Base-by-base conservation (phyloP, 441 rosid species). In the Aquilaria agallochum region DNA sequence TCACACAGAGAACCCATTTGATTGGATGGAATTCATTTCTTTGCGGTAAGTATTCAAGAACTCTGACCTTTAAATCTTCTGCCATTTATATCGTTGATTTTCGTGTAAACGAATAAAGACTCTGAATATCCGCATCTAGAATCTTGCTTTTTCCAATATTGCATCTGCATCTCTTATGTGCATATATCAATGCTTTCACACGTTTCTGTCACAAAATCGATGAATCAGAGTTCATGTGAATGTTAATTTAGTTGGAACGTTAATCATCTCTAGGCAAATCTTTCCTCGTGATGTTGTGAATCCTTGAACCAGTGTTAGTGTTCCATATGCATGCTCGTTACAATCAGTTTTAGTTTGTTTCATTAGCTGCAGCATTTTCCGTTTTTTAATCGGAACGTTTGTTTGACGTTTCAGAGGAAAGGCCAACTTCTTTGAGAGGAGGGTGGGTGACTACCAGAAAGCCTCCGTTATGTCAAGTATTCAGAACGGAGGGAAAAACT, bases 21-120 rank as follows among this genome's bases (percentile, higher is more conserved):
- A 90, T 55, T 93, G 97, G 98, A 93, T 90, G 98, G 98, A 90
- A 62, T 85, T 90, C 74, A 93, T 93, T 77, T 93, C 96, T 65
- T 74, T 90, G 73, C 95, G 83, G 95, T 84, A 75, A 92, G 97
- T 77, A 63, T 44, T 56, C 2, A 50, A 51, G 27, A 5, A 46
- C 51, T 20, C 42, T 3, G 13, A 8, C 33, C 3, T 52, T 50
- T 13, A 5, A 4, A 36, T 61, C 31, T 62, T 48, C 11, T 45
- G 9, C 54, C 27, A 20, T 20, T 20, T 20, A 20, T 20, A 20
- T 20, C 27, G 27, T 20, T 20, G 27, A 20, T 20, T 20, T 20
- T 20, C 27, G 27, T 20, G 27, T 20, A 20, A 20, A 20, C 27
- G 27, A 20, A 20, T 53, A 10, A 2, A 31, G 5, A 56, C 12